A percentile compares a stretch with the other conserved stretches of the same genome.
These are phyloP conservation scores for Niveomyces coronatus DNA, from an alignment of 2,329 filamentous ascomycete species.

Conservation along the genomic window DNA sequence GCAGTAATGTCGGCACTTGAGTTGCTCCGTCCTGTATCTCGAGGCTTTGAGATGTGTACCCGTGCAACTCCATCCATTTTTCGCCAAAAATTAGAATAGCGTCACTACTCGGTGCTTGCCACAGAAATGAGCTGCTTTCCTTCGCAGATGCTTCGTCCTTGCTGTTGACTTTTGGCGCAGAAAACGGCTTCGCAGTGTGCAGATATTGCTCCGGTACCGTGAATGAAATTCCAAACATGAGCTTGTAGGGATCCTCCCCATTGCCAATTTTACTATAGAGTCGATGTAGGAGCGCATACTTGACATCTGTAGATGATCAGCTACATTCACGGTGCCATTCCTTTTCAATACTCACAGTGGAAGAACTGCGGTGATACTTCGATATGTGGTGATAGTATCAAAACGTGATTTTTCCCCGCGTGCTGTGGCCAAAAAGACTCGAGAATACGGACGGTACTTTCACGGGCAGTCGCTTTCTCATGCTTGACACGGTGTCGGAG, in stretches of 20 bases:
- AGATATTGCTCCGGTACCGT: constrained; percentile 57
- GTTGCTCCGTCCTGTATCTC: constrained; percentile 28
- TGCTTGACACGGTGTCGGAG: constrained; percentile 64
- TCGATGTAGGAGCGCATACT: constrained; percentile 68
- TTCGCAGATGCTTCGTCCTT: constrained; percentile 14
- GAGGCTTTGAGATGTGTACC: constrained; percentile 60
- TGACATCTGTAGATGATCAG: constrained; percentile 45
- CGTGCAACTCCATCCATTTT: constrained; percentile 79
- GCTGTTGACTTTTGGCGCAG: constrained; percentile 25
- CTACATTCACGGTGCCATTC: neutral
- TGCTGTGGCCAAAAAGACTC: constrained; percentile 79
- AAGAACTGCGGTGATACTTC: constrained; percentile 76
- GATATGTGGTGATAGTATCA: constrained; percentile 73
- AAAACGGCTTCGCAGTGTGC: constrained; percentile 48
- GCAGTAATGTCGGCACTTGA: constrained; percentile 29
- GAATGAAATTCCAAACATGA: constrained; percentile 70
- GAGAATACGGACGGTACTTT: constrained; percentile 64
- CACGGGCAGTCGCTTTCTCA: constrained; percentile 50
- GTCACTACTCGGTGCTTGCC: constrained; percentile 75
- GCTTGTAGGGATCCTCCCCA: constrained; percentile 34
- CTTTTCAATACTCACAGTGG: constrained; percentile 46
- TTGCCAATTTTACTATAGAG: constrained; percentile 50
- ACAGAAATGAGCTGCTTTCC: constrained; percentile 55
- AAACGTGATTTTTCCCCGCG: constrained; percentile 56
- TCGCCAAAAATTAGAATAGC: constrained; percentile 75